Base-by-base conservation (phyloP, 306 rosid species). In the Cicer arietinum region DNA sequence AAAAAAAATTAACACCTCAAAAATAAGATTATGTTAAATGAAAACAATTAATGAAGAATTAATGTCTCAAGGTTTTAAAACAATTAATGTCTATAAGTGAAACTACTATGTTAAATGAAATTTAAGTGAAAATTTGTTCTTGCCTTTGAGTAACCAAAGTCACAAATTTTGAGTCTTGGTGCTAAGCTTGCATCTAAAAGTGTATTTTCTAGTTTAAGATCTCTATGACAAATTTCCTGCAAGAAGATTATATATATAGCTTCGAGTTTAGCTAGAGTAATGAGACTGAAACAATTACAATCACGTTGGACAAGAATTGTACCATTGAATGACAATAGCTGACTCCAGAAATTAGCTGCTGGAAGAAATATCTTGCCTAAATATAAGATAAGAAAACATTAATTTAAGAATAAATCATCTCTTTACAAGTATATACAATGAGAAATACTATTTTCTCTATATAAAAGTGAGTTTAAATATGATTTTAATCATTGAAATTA, bases 171-270 rank as follows among this genome's bases (percentile, higher is more conserved):
- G 73, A 95, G 97, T 56, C 96, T 68, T 5, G 98, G 98, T 6
- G 96, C 96, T 51, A 96, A 58, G 85, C 97, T 95, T 88, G 92
- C 96, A 86, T 95, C 98, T 67, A 95, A 80, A 78, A 95, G 98
- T 54, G 99, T 92, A 89, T 95, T 95, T 83, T 95, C 99, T 66
- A 95, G 87, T 89, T 95, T 95, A 25, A 95, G 98, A 85, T 95
- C 99, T 80, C 99, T 92, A 67, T 95, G 99, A 77, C 99, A 95
- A 78, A 95, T 92, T 90, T 92, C 90, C 99, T 95, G 86, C 73
- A 78, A 62, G 51, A 43, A 82, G 57, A 62, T 37, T 5, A 30
- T 30, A 30, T 1, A 56, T 1, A 56, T 52, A 44, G 44, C 50
- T 76, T 76, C 61, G 8, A 53, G 1, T 60, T 71, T 25, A 52